These are phyloP conservation scores for Otatea glauca DNA, from an alignment of 176 grass and related monocot species.

Conservation along the genomic window DNA sequence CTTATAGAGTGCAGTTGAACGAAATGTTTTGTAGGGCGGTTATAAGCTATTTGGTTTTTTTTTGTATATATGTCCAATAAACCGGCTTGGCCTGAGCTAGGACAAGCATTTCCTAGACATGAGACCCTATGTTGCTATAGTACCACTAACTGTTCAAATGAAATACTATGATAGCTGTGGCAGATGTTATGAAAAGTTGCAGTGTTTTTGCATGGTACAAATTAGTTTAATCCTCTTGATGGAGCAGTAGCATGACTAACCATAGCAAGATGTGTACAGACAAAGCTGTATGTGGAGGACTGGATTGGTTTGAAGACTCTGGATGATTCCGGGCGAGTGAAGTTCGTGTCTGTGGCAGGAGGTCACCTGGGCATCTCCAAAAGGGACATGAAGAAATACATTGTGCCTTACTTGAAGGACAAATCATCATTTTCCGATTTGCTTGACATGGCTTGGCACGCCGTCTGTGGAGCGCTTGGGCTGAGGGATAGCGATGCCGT, in stretches of 20 bases:
- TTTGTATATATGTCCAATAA: neutral
- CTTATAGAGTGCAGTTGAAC: neutral
- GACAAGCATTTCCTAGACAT: neutral
- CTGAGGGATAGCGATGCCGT: neutral
- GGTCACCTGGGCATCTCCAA: slow-evolving; percentile 62
- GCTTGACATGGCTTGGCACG: slow-evolving; percentile 15
- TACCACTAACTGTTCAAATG: neutral
- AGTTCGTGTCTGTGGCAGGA: slow-evolving; percentile 73
- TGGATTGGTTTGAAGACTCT: slow-evolving; percentile 86
- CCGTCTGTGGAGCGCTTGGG: slow-evolving; percentile 35
- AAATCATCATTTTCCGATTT: too few species aligned
- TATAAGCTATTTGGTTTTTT: neutral
- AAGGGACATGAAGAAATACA: neutral
- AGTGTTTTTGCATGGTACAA: neutral
- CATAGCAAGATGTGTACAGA: slow-evolving; percentile 46
- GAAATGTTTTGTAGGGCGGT: neutral
- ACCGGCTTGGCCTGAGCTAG: neutral
- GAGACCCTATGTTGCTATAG: neutral
- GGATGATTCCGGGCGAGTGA: slow-evolving; percentile 79
- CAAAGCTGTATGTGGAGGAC: slow-evolving; percentile 77
- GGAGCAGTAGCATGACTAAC: too few species aligned
- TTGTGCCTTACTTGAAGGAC: slow-evolving; percentile 63
- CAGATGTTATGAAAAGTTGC: neutral
- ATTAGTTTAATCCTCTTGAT: too few species aligned
- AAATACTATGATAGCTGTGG: neutral